Evolutionary conservation across 805 yeast species (phyloP), one percentile per base, ranked within the genome.

Genomic region (Candida ficus): DNA sequence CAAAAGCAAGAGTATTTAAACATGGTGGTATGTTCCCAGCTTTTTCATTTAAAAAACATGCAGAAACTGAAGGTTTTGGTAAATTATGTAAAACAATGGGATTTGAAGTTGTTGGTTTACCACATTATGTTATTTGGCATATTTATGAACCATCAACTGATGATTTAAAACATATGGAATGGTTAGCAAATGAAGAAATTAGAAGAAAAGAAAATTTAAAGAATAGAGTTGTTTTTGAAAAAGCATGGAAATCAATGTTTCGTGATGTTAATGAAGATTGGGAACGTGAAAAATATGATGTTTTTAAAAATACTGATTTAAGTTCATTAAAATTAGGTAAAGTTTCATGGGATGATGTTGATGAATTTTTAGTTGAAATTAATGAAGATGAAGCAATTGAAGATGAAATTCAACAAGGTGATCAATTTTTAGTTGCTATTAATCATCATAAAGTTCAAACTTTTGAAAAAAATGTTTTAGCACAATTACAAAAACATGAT

Each of bases 31-130:
- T 88, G 65, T 91, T 90, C 73, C 98, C 99, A 9, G 98, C 96
- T 1, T 91, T 91, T 59, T 86, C 96, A 28, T 91, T 88, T 63
- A 85, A 87, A 62, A 88, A 87, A 54, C 98, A 93, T 60, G 99
- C 98, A 4, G 99, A 91, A 60, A 91, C 98, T 2, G 98, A 93
- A 64, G 98, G 95, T 0, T 91, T 93, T 62, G 99, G 95, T 33
- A 89, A 86, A 58, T 71, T 91, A 70, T 78, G 87, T 52, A 81
- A 86, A 50, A 70, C 82, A 47, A 87, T 91, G 95, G 90, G 91
- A 5, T 86, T 75, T 60, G 71, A 80, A 19, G 97, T 91, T 19
- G 73, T 82, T 45, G 98, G 98, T 0, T 71, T 91, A 52, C 95
- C 96, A 11, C 96, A 91, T 64, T 91, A 91, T 60, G 95, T 88